phyloP scores from a whole-genome alignment of 495 filamentous ascomycete species.

The Chaetomium fimeti region DNA sequence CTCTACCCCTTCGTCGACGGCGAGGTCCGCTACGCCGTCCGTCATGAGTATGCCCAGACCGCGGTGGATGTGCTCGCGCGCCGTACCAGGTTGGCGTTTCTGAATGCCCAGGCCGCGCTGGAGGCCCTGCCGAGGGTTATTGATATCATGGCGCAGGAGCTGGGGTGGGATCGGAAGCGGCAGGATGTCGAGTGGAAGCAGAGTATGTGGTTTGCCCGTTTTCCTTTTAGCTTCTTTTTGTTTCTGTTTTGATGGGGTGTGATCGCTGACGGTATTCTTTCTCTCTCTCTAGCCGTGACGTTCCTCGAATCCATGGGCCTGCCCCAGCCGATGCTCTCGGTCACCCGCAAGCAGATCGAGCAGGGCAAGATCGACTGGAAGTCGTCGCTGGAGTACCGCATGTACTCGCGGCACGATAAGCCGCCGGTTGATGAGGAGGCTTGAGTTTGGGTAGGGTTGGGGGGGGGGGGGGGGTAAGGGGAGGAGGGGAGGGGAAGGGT shows the following conservation, averaged over 20 bases:
- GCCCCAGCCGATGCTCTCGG: slow-evolving; percentile 67
- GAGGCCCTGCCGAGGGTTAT: slow-evolving; percentile 87
- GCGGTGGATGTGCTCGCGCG: slow-evolving; percentile 88
- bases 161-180: slow-evolving; percentile 73
- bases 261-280: neutral
- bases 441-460: neutral
- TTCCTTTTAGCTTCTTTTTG: neutral
- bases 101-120: slow-evolving; percentile 93
- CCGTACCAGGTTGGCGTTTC: slow-evolving; percentile 82
- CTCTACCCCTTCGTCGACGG: slow-evolving; percentile 97
- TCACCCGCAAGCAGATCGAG: slow-evolving; percentile 76
- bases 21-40: slow-evolving; percentile 85
- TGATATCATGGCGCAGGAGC: slow-evolving; percentile 87
- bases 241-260: neutral
- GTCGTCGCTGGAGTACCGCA: slow-evolving; percentile 65
- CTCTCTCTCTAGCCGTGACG: slow-evolving; percentile 53
- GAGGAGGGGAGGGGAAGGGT: neutral
- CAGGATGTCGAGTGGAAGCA: slow-evolving; percentile 87
- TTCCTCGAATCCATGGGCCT: slow-evolving; percentile 88
- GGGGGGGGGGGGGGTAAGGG: no score
- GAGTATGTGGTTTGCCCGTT: slow-evolving; percentile 45
- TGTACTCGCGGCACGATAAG: slow-evolving; percentile 69
- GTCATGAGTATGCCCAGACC: slow-evolving; percentile 93
- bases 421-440: slow-evolving; percentile 31
- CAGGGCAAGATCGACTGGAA: slow-evolving; percentile 68